A percentile compares a stretch with the other conserved stretches of the same genome.
Evolutionary conservation across 139 green algal species (phyloP).

Genomic region (Microglena sp.): DNA sequence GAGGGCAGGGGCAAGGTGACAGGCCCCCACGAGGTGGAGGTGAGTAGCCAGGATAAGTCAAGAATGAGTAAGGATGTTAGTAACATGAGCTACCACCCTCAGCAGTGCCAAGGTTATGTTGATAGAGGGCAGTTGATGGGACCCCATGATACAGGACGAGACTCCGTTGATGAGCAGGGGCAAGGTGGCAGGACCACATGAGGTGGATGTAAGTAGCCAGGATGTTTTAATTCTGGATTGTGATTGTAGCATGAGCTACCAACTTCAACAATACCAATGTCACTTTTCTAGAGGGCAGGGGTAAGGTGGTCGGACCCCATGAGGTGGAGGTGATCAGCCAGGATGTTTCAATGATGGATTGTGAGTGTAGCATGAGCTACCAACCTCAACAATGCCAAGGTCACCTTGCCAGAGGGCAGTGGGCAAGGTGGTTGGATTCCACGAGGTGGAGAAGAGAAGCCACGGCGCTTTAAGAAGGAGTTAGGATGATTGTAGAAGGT

Average conservation of each 20-base stretch:
- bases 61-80: not conserved
- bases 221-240: too few species aligned
- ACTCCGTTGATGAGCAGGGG: too few species aligned
- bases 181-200: slow-evolving; percentile 75
- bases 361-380: slow-evolving; percentile 88
- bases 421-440: slow-evolving; percentile 65
- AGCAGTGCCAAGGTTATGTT: too few species aligned
- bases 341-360: too few species aligned
- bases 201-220: slow-evolving; percentile 50
- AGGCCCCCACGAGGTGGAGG: slow-evolving; percentile 79
- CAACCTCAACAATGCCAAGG: slow-evolving; percentile 64
- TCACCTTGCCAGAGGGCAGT: slow-evolving; percentile 65
- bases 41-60: slow-evolving; percentile 4
- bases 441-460: slow-evolving; percentile 68
- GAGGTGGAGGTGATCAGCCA: slow-evolving; percentile 55
- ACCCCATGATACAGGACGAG: too few species aligned
- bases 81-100: too few species aligned
- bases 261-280: too few species aligned
- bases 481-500: too few species aligned
- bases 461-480: not conserved
- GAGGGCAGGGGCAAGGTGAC: slow-evolving; percentile 77
- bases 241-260: too few species aligned
- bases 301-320: slow-evolving; percentile 72
- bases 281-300: slow-evolving; percentile 75
- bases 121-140: slow-evolving; percentile 58